Evolutionary conservation across 179 eudicot species (phyloP).

Genomic region (Corrigiola litoralis): DNA sequence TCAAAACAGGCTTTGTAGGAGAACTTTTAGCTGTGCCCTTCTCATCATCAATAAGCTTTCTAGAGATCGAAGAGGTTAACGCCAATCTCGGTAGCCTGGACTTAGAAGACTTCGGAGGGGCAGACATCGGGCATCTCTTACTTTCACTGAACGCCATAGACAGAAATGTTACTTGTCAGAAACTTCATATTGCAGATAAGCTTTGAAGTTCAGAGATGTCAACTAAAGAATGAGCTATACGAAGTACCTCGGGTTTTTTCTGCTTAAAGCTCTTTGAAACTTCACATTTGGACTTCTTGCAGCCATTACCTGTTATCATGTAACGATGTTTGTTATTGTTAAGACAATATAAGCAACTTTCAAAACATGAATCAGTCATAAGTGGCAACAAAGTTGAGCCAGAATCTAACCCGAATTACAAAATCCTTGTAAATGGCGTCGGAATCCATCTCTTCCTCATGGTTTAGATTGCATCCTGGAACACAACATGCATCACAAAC

Average conservation of each 20-base stretch:
- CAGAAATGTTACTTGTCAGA: conserved; percentile 3
- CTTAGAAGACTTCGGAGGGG: conserved; percentile 81
- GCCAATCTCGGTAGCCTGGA: conserved; percentile 62
- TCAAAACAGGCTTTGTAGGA: conserved; percentile 34
- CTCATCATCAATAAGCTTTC: conserved; percentile 30
- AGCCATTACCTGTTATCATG: conserved; percentile 71
- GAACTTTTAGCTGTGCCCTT: conserved; percentile 24
- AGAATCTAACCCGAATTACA: conserved; percentile 68
- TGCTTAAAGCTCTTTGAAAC: conserved; percentile 49
- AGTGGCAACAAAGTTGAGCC: background rate
- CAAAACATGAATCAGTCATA: background rate
- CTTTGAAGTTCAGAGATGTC: background rate
- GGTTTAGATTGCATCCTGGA: conserved; percentile 81
- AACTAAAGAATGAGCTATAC: background rate
- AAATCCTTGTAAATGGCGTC: conserved; percentile 75
- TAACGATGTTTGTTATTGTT: background rate
- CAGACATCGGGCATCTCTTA: conserved; percentile 70
- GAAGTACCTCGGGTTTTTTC: conserved; percentile 41
- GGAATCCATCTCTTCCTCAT: conserved; percentile 75
- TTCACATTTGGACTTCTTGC: conserved; percentile 87
- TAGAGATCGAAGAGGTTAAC: conserved; percentile 50
- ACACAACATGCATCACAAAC: background rate
- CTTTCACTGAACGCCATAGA: conserved; percentile 30
- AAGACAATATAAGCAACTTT: background rate
- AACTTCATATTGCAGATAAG: background rate